Base-by-base conservation (phyloP, 2,329 filamentous ascomycete genomes). In the Arachnomyces sp. region DNA sequence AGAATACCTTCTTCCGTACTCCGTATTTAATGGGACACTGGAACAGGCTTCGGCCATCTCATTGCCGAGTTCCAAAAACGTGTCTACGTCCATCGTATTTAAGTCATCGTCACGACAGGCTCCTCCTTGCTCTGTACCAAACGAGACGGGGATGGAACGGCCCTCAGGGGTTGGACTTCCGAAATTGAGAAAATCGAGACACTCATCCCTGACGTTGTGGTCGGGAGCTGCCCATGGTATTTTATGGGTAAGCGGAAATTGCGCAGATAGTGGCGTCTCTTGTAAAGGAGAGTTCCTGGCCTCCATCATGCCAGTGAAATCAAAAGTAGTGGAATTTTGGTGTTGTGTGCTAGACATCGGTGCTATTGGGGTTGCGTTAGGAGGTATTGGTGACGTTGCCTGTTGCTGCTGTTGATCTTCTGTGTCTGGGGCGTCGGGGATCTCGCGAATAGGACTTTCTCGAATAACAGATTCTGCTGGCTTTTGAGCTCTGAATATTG, bases 101-200 rank as follows among this genome's bases (percentile, higher is more conserved):
- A 25, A 25, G 7, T 29, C 28, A 15, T 29, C 34, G 32, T 45
- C 29, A 6, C 16, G 28, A 15, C 28, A 25, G 11, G 29, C 35
- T 7, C 12, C 21, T 2, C 18, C 34, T 8, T 43, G 34, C 3
- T 40, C 33, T 18, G 15, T 5, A 25, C 30, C n/a, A 29, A 30
- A 14, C 12, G 15, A 31, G 13, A 16, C 11, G 15, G 35, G 36
- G 17, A 28, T 34, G 15, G 28, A 18, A 8, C 18, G 33, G 4
- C 30, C 17, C 21, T 16, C 14, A 29, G 13, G 14, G 7, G 16
- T 28, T 11, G 31, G 38, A 18, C n/a, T 31, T 29, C 33, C 32
- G 11, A 46, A 16, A 18, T 46, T 38, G 9, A 46, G 36, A 16
- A 46, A 46, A 21, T 46, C 42, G 9, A 46, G 35, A 28, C 44